Conservation (phyloP, 768 basidiomycete species). For the Auricularia auricula-judae region DNA sequence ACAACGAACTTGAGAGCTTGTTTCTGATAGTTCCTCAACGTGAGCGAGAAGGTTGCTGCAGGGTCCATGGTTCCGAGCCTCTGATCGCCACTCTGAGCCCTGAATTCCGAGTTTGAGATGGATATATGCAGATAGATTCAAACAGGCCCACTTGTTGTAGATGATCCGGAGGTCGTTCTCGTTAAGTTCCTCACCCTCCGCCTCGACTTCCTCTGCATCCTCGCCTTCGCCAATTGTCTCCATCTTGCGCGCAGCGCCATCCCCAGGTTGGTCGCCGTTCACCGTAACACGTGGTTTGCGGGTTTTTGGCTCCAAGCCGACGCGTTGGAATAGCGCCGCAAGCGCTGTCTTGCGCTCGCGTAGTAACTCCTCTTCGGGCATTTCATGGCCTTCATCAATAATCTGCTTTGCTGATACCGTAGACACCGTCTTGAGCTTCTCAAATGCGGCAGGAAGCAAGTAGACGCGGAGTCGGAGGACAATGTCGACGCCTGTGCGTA, state of each 20-base stretch:
- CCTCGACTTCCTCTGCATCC: slow-evolving; percentile 69
- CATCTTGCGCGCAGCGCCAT: slow-evolving; percentile 24
- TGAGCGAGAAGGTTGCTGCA: slow-evolving; percentile 59
- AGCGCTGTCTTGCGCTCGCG: slow-evolving; percentile 72
- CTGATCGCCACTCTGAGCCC: slow-evolving; percentile 76
- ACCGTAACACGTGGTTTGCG: slow-evolving; percentile 30
- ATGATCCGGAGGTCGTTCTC: slow-evolving; percentile 75
- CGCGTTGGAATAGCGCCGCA: slow-evolving; percentile 56
- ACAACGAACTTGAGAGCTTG: slow-evolving; percentile 61
- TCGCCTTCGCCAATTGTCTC: slow-evolving; percentile 75
- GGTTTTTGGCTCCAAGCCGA: slow-evolving; percentile 52
- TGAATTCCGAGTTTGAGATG: slow-evolving; percentile 19
- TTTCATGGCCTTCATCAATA: slow-evolving; percentile 74
- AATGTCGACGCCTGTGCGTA: slow-evolving; percentile 67
- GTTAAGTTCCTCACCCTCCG: slow-evolving; percentile 64
- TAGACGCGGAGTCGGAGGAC: slow-evolving; percentile 68
- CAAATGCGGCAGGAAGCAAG: slow-evolving; percentile 60
- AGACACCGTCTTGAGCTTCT: slow-evolving; percentile 21
- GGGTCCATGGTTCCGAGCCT: slow-evolving; percentile 76
- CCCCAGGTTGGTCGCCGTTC: slow-evolving; percentile 21
- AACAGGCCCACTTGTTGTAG: slow-evolving; percentile 55
- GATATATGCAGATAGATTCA: background rate
- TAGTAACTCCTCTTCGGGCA: slow-evolving; percentile 63
- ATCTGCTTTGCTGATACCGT: slow-evolving; percentile 26
- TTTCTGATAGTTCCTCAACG: slow-evolving; percentile 80